Percentiles rank a stretch among this genome's conserved stretches.
Conservation (phyloP, 495 filamentous ascomycete species). For the Aspergillus ostianus region DNA sequence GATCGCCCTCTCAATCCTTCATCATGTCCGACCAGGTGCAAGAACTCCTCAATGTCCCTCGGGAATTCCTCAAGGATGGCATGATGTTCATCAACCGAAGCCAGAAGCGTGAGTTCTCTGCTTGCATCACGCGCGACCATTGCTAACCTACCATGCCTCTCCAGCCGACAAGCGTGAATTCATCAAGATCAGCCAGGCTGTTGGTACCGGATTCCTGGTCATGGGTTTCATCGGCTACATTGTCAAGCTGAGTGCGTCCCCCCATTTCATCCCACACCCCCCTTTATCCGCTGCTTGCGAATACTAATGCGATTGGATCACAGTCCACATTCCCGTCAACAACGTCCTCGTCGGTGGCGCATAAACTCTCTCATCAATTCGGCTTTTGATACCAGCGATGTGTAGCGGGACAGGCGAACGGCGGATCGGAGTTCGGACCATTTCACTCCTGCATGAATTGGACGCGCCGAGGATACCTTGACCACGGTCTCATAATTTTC, state of each 20-base stretch:
- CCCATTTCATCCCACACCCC: background rate
- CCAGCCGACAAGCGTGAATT: constrained; percentile 82
- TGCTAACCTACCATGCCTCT: constrained; percentile 6
- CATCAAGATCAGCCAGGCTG: constrained; percentile 92
- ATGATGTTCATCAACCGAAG: constrained; percentile 75
- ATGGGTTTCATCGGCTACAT: constrained; percentile 87
- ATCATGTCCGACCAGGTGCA: constrained; percentile 69
- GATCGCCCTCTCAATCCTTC: background rate
- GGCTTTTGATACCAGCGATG: background rate
- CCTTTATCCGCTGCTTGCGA: constrained; percentile 6
- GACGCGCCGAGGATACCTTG: background rate
- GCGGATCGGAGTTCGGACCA: background rate
- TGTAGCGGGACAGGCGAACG: background rate
- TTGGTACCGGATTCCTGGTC: constrained; percentile 86
- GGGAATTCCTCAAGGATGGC: constrained; percentile 75
- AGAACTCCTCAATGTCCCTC: constrained; percentile 71
- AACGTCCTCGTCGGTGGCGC: constrained; percentile 75
- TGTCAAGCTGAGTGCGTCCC: constrained; percentile 80
- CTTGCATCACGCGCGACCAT: background rate
- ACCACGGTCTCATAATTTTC: background rate
- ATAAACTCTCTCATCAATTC: constrained; percentile 30
- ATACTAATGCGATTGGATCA: background rate
- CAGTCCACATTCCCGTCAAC: constrained; percentile 82
- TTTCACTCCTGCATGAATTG: background rate
- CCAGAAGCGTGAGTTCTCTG: constrained; percentile 57